These are phyloP conservation scores for Musa troglodytarum DNA, from an alignment of 176 grass and related monocot species.

Conservation along the genomic window DNA sequence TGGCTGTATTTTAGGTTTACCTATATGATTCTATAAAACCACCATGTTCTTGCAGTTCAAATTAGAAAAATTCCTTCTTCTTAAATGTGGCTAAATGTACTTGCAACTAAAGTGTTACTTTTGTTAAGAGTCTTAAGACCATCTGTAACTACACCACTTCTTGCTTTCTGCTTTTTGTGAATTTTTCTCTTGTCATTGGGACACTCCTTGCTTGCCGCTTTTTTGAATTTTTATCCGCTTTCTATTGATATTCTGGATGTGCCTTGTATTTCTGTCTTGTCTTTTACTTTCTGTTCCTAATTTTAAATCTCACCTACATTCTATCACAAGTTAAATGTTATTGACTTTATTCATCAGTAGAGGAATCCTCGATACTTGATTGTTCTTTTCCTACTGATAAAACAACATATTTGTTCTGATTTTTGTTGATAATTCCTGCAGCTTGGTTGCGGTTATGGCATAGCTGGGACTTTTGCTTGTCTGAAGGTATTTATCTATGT, in stretches of 20 bases:
- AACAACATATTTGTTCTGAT: neutral
- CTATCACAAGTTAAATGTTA: neutral
- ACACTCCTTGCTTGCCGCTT: neutral
- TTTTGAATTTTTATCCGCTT: neutral
- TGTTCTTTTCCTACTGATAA: neutral
- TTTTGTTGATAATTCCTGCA: conserved; percentile 20
- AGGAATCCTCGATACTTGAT: neutral
- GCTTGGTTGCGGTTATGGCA: conserved; percentile 70
- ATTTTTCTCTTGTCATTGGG: no score
- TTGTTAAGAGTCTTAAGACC: no score
- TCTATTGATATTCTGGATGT: neutral
- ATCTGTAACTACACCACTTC: no score
- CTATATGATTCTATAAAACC: neutral
- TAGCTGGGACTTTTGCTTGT: conserved; percentile 63
- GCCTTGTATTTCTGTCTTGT: neutral
- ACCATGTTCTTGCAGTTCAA: neutral
- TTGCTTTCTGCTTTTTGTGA: no score
- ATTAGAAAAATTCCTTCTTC: neutral
- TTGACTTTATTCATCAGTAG: neutral
- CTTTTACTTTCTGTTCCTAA: neutral
- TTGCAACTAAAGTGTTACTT: neutral
- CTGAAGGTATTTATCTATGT: conserved; percentile 40
- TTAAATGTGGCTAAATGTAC: neutral
- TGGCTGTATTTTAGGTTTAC: neutral
- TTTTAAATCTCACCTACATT: neutral